A percentile compares a stretch with the other conserved stretches of the same genome.
These are phyloP conservation scores for Vanderwaltozyma tropicalis DNA, from an alignment of 805 yeast species.

Conservation along the genomic window DNA sequence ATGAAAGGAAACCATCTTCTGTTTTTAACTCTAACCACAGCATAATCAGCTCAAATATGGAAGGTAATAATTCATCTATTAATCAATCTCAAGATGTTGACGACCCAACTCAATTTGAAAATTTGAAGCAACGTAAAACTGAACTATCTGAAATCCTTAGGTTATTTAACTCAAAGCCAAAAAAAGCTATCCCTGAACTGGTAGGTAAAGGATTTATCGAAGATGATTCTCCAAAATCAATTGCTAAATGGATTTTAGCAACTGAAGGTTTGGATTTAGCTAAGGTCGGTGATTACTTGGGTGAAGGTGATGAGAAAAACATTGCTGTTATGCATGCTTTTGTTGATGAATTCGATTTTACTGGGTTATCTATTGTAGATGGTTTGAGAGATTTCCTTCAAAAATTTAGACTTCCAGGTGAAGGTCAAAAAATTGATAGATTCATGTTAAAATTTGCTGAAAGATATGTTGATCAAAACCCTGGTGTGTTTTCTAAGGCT, in stretches of 20 bases:
- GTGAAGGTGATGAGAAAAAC: slow-evolving; percentile 74
- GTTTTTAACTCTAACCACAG: slow-evolving; percentile 6
- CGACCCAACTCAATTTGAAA: slow-evolving; percentile 78
- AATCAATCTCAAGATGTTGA: slow-evolving; percentile 36
- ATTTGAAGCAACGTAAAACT: slow-evolving; percentile 71
- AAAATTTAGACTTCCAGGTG: slow-evolving; percentile 90
- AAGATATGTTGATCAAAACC: slow-evolving; percentile 80
- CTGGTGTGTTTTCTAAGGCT: slow-evolving; percentile 78
- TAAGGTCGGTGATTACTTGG: slow-evolving; percentile 81
- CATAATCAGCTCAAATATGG: slow-evolving; percentile 7
- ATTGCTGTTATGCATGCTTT: slow-evolving; percentile 86
- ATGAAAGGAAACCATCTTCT: slow-evolving; percentile 7
- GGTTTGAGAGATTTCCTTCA: slow-evolving; percentile 81
- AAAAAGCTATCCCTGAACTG: slow-evolving; percentile 60
- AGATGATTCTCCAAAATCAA: slow-evolving; percentile 48
- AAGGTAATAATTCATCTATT: slow-evolving; percentile 9
- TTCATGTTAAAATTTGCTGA: slow-evolving; percentile 96
- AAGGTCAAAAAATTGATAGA: slow-evolving; percentile 94
- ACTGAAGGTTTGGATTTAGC: slow-evolving; percentile 76
- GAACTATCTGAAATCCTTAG: slow-evolving; percentile 67
- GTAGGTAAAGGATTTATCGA: slow-evolving; percentile 53
- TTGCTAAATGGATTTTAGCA: slow-evolving; percentile 65
- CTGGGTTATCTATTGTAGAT: slow-evolving; percentile 59
- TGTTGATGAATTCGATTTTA: slow-evolving; percentile 79
- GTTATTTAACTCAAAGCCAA: slow-evolving; percentile 77